Base-by-base conservation (phyloP, 2,329 filamentous ascomycete genomes). In the Elsinoe australis region DNA sequence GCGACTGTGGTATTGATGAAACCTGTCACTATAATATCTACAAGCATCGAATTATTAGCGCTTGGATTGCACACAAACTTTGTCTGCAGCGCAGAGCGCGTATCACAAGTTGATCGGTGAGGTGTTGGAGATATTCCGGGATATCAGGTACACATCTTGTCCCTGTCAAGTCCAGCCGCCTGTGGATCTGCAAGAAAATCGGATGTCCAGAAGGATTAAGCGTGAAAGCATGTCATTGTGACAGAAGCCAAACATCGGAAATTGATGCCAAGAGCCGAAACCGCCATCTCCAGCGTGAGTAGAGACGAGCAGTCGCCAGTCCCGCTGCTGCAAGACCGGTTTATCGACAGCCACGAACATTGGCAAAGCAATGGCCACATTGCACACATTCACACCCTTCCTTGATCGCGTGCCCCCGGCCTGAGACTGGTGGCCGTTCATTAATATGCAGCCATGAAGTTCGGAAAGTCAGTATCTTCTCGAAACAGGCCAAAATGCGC, bases 361-460 rank as follows among this genome's bases (percentile, higher is more conserved):
- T 44, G 39, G 39, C 39, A 26, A 29, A 44, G 39, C 39, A 28
- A 19, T 44, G 39, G 24, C 15, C 39, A 44, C 39, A 15, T 32
- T 14, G 21, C 24, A 28, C 17, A 21, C 39, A 31, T 32, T 32
- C 39, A 44, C 21, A 24, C 39, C 24, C n/a, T 14, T 44, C n/a
- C n/a, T n/a, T n/a, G n/a, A n/a, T n/a, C n/a, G n/a, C 39, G 39
- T 18, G 39, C 19, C 24, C 39, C 39, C 39, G 24, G 26, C 24
- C 15, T 44, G 39, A 44, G 39, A 29, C 39, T 47, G 44, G 34
- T 21, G 24, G 33, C 33, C 45, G 8, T 48, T 48, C 45, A 48
- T 48, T 48, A 48, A 38, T 33, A 56, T 56, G 42, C 48, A 56
- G 31, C 32, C 42, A 58, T 58, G 56, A 58, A 58, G 41, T 58